These are phyloP conservation scores for Ophiostoma ulmi DNA, from an alignment of 2,329 filamentous ascomycete species.

Conservation along the genomic window DNA sequence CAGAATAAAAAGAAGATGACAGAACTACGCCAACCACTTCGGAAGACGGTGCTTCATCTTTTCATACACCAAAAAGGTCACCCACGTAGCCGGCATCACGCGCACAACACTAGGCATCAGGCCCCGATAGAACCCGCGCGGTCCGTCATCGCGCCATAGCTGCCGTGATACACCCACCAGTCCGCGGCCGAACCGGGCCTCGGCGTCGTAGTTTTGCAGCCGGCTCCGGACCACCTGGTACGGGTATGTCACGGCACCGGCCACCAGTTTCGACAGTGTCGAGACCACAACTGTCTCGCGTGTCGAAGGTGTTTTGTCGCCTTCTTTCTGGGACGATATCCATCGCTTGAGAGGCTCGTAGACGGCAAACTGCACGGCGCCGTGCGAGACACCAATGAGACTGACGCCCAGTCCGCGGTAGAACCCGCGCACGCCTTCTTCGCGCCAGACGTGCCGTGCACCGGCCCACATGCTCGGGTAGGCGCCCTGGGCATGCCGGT, in stretches of 20 bases:
- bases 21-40: constrained; percentile 32
- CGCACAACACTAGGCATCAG: constrained; percentile 82
- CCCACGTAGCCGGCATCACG: constrained; percentile 90
- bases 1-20: neutral
- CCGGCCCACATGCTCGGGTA: constrained; percentile 76
- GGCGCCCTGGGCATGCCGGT: constrained; percentile 66
- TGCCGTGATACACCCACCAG: constrained; percentile 63
- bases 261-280: constrained; percentile 76
- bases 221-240: constrained; percentile 88
- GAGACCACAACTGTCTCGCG: constrained; percentile 69
- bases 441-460: constrained; percentile 57
- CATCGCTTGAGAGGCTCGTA: constrained; percentile 66
- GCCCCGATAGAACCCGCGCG: constrained; percentile 85
- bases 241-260: constrained; percentile 86
- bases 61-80: constrained; percentile 96
- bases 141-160: constrained; percentile 74
- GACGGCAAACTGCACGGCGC: constrained; percentile 90
- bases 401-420: constrained; percentile 83
- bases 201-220: constrained; percentile 83
- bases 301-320: constrained; percentile 58
- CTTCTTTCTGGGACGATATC: neutral
- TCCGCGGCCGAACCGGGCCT: constrained; percentile 65
- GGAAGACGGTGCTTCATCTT: constrained; percentile 74
- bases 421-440: constrained; percentile 73
- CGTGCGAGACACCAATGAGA: constrained; percentile 81